Evolutionary conservation across 2,329 filamentous ascomycete species (phyloP), one percentile per base, ranked within the genome.

Genomic region (Xylaria sp.): DNA sequence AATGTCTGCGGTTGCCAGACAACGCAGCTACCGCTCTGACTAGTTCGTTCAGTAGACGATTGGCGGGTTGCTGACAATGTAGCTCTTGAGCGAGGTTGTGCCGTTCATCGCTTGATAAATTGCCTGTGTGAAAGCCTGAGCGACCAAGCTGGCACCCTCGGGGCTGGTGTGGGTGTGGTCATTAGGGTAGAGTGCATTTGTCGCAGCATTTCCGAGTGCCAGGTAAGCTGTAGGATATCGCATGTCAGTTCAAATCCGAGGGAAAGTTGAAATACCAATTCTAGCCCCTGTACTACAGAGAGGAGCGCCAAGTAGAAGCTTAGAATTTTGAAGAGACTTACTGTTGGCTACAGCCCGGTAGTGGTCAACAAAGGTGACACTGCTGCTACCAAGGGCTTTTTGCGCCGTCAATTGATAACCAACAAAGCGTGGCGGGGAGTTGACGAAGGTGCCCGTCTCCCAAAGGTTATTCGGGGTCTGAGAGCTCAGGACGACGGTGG

Each of bases 381-480:
- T 74, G 0, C 17, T 23, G 0, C 17, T 23, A 35, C 61, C 66
- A 7, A 67, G 40, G 2, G 57, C 23, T 7, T 63, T 52, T 28
- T 60, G 63, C 56, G 70, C 63, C 8, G 67, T 71, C 42, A 66
- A 50, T 40, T 68, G 63, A 68, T 88, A 89, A 1, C 70, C 81
- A 0, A 87, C 86, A 67, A 89, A 90, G 3, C 87, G 77, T 15
- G 78, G 76, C 2, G 84, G 72, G 0, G 70, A 67, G 62, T 83
- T 82, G 4, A 64, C 65, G 67, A 81, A 87, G 0, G 67, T 77
- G 0, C 85, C 85, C 0, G 75, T 77, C 69, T 89, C 86, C 82
- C 85, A 89, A 0, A 81, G 78, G 68, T 89, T 89, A 69, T 89
- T 85, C 0, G 88, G 85, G 21, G 84, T 90, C 69, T 83, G 82